Conservation (phyloP, 2,329 filamentous ascomycete genomes). For the Chaetothyriales sp. region DNA sequence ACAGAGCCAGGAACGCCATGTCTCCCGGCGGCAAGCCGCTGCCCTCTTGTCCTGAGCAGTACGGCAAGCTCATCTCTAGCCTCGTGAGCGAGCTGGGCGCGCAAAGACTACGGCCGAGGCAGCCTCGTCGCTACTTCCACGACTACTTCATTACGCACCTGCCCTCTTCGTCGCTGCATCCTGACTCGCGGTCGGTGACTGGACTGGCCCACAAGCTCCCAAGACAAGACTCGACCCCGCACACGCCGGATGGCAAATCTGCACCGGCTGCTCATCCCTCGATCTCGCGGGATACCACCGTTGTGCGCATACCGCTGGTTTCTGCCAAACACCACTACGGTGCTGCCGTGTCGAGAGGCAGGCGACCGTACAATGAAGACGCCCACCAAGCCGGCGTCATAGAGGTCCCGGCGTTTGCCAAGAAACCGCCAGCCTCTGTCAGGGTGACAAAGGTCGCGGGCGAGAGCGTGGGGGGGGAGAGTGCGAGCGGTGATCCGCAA, state of each 20-base stretch:
- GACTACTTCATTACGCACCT: slow-evolving; percentile 96
- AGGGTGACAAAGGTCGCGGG: slow-evolving; percentile 26
- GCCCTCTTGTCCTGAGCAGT: slow-evolving; percentile 9
- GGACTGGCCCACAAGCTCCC: slow-evolving; percentile 75
- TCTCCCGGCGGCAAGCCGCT: slow-evolving; percentile 11
- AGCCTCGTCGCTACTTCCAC: slow-evolving; percentile 53
- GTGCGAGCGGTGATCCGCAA: slow-evolving; percentile 76
- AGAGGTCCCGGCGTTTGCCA: slow-evolving; percentile 83
- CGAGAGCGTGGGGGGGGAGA: slow-evolving; percentile 57
- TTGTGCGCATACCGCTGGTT: slow-evolving; percentile 84
- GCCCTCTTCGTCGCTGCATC: slow-evolving; percentile 81
- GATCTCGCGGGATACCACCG: slow-evolving; percentile 63
- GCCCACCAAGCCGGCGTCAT: slow-evolving; percentile 88
- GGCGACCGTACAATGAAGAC: slow-evolving; percentile 83
- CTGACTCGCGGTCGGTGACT: slow-evolving; percentile 54
- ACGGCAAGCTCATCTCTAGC: slow-evolving; percentile 13
- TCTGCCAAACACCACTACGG: slow-evolving; percentile 96
- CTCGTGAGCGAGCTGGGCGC: background rate
- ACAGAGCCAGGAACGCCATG: slow-evolving; percentile 10
- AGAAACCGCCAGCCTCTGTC: slow-evolving; percentile 56
- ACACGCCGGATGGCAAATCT: slow-evolving; percentile 42
- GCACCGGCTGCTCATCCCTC: slow-evolving; percentile 47
- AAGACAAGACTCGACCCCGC: slow-evolving; percentile 68
- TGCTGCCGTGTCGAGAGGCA: slow-evolving; percentile 62
- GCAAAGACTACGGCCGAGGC: background rate